Base-by-base conservation (phyloP, 371 early-diverging fungal genomes). In the Mucor plumbeus region DNA sequence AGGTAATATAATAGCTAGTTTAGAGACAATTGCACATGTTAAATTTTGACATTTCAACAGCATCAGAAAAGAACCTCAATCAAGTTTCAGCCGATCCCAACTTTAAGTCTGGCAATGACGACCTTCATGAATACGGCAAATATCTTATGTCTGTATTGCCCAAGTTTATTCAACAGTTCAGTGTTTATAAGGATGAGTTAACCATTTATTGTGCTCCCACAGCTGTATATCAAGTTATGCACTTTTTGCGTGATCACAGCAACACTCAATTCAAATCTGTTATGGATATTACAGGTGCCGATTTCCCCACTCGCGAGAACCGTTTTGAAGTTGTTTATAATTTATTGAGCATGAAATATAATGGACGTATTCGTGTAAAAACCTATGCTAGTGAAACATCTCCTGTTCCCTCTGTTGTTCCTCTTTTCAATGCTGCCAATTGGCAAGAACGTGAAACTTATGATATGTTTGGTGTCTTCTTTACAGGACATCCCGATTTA, bases 391-490 rank as follows among this genome's bases (percentile, higher is more conserved):
- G 90, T 67, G 99, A 99, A 78, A 88, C 88, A 21, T 87, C 90
- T 10, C 93, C 97, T 33, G 96, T 99, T 4, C 98, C 98, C 11
- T 95, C 93, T 15, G 72, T 86, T 33, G 87, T 88, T 0, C 82
- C 85, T 53, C 64, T 97, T 33, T 96, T 87, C 81, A 88, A 84
- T 66, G 89, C 92, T 44, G 96, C 96, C 47, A 97, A 96, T 84
- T 99, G 99, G 99, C 91, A 93, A 68, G 99, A 99, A 83, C 92
- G 99, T 77, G 99, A 99, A 81, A 94, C 92, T 11, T 99, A 93
- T 82, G 99, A 99, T 77, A 98, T 99, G 98, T 99, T 89, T 79
- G 99, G 99, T 70, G 88, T 99, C 68, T 95, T 94, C 82, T 99
- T 97, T 75, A 85, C 90, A 4, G 93, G 91, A 60, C 99, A 99